phyloP scores from a whole-genome alignment of 2,329 filamentous ascomycete genomes.

The Ophiostoma ulmi region DNA sequence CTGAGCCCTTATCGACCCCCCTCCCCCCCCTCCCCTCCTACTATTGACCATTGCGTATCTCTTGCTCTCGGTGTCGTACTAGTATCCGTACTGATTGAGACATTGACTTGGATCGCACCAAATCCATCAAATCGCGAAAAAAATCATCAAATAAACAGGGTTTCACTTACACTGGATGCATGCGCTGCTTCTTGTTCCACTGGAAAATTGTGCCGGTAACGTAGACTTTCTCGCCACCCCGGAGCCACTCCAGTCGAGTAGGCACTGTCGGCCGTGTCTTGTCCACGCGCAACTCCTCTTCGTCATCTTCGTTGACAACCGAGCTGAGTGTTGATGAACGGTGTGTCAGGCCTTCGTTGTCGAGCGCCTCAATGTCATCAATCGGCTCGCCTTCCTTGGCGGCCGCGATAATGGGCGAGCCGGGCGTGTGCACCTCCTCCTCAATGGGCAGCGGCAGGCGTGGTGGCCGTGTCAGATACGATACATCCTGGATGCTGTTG shows the following conservation, averaged over 20 bases:
- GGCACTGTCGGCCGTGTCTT: conserved; percentile 74
- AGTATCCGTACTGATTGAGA: not conserved
- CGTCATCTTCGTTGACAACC: conserved; percentile 54
- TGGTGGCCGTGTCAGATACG: conserved; percentile 67
- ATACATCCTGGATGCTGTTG: conserved; percentile 58
- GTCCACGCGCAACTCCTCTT: conserved; percentile 70
- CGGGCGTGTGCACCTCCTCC: conserved; percentile 82
- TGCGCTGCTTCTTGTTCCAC: conserved; percentile 89
- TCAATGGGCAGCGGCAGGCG: conserved; percentile 89
- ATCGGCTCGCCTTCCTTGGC: conserved; percentile 50
- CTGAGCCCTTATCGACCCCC: not conserved
- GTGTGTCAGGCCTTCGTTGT: conserved; percentile 45
- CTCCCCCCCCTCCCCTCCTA: conserved; percentile 7
- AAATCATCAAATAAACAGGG: not conserved
- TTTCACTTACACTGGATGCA: conserved; percentile 74
- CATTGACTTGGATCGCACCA: conserved; percentile 9
- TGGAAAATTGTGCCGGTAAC: conserved; percentile 96
- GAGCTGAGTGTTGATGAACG: conserved; percentile 57
- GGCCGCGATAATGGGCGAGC: conserved; percentile 79
- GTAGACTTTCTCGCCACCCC: conserved; percentile 82
- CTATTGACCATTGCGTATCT: not conserved
- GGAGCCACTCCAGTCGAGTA: conserved; percentile 78
- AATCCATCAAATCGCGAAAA: not conserved
- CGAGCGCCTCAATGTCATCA: conserved; percentile 49
- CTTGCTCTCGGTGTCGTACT: not conserved